Conservation (phyloP, 2,329 filamentous ascomycete genomes). For the Domatiomyces globalis region DNA sequence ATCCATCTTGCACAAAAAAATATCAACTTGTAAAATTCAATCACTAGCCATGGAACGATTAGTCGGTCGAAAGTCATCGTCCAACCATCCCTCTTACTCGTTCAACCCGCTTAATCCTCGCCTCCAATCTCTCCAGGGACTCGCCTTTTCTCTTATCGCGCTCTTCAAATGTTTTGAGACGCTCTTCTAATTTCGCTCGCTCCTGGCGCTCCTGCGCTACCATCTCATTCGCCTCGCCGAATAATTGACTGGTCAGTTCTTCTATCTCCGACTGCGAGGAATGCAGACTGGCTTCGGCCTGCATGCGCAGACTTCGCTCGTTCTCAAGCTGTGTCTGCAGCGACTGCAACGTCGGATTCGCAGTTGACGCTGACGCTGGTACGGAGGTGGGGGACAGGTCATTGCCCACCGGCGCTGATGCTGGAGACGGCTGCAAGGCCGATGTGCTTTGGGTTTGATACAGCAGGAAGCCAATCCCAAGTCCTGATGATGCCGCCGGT, state of each 20-base stretch:
- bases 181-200: conserved; percentile 37
- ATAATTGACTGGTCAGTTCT: conserved; percentile 45
- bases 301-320: conserved; percentile 41
- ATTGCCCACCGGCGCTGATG: not conserved
- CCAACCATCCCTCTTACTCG: conserved; percentile 41
- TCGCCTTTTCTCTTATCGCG: conserved; percentile 37
- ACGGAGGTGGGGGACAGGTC: too few relatives aligned
- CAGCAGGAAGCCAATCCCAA: conserved; percentile 20
- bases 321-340: conserved; percentile 41
- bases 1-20: too few relatives aligned
- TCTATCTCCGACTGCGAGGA: conserved; percentile 46
- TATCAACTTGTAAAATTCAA: too few relatives aligned
- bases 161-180: conserved; percentile 32
- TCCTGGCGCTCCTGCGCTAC: conserved; percentile 48
- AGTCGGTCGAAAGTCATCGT: conserved; percentile 7
- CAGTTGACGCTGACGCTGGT: too few relatives aligned
- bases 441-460: not conserved
- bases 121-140: conserved; percentile 41
- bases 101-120: conserved; percentile 41
- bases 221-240: conserved; percentile 54
- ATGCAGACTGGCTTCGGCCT: conserved; percentile 43
- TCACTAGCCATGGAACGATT: not conserved
- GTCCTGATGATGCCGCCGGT: conserved; percentile 27
- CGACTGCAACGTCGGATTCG: conserved; percentile 24
- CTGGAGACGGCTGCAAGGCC: not conserved